Conservation (phyloP, 2,329 filamentous ascomycete species). For the Triangularia verruculosa region DNA sequence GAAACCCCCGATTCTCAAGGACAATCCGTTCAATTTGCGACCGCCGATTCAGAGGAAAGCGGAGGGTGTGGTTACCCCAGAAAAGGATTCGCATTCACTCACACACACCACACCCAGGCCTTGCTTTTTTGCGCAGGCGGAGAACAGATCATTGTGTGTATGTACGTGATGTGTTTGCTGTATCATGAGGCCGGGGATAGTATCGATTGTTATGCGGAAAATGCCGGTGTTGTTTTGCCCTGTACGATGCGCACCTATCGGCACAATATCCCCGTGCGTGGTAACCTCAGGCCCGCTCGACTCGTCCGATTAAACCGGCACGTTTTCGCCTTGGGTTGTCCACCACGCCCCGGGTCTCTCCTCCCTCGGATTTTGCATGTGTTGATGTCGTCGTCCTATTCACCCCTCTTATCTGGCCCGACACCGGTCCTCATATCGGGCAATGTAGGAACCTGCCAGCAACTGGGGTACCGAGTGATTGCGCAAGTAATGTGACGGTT, state of each 20-base stretch:
- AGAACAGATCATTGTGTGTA: background rate
- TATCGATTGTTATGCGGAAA: background rate
- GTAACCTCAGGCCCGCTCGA: background rate
- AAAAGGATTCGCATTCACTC: conserved; percentile 1
- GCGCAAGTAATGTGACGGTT: conserved; percentile 1
- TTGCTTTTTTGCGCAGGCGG: conserved; percentile 1
- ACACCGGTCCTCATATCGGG: background rate
- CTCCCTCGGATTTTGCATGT: background rate
- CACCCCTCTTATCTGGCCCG: background rate
- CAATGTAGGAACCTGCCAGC: background rate
- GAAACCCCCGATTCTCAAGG: conserved; percentile 16
- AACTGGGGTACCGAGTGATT: background rate
- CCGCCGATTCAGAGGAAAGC: background rate
- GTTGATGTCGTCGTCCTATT: background rate
- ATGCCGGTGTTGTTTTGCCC: background rate
- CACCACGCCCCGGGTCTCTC: background rate
- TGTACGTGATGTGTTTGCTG: conserved; percentile 1
- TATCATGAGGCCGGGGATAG: background rate
- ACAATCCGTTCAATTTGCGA: conserved; percentile 19
- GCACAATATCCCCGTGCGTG: background rate
- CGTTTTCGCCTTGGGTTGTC: conserved; percentile 2
- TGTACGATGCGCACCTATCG: background rate
- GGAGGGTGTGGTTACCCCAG: conserved; percentile 5
- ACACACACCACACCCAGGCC: background rate
- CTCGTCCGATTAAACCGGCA: conserved; percentile 3